Conservation (phyloP, 257 asterid species). For the Verbena officinalis region DNA sequence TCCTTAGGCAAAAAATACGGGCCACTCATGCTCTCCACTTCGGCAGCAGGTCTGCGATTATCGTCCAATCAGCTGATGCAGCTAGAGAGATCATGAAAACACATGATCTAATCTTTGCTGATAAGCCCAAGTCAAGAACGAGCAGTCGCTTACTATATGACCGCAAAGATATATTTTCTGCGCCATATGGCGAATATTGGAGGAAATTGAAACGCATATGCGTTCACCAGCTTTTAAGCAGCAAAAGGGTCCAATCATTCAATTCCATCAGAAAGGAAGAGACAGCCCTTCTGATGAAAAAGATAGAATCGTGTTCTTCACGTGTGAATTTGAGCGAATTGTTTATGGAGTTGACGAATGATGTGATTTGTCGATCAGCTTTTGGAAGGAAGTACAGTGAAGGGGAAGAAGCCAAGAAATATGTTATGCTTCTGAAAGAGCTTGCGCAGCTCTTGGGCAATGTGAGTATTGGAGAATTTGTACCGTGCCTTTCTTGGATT, state of each 20-base stretch:
- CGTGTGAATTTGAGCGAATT: conserved; percentile 39
- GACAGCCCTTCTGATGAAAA: conserved; percentile 35
- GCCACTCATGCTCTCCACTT: conserved; percentile 53
- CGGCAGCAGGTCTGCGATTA: conserved; percentile 45
- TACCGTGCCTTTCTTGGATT: conserved; percentile 58
- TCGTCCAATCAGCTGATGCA: too few species aligned
- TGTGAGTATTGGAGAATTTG: conserved; percentile 40
- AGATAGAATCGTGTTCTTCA: conserved; percentile 25
- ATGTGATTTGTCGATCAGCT: conserved; percentile 48
- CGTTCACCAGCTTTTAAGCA: conserved; percentile 50
- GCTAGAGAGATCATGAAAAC: too few species aligned
- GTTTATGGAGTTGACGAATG: conserved; percentile 35
- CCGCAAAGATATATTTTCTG: conserved; percentile 31
- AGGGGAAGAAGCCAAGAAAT: conserved; percentile 39
- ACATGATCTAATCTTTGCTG: too few species aligned
- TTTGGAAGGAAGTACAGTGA: conserved; percentile 52
- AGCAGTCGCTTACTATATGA: conserved; percentile 31
- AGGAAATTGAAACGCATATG: conserved; percentile 43
- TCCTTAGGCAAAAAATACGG: conserved; percentile 44
- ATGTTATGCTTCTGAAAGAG: conserved; percentile 30
- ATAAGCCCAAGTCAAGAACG: not conserved
- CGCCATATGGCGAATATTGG: conserved; percentile 59
- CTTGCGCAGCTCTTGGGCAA: conserved; percentile 37
- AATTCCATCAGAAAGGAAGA: conserved; percentile 42
- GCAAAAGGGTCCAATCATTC: too few species aligned